A percentile compares a stretch with the other conserved stretches of the same genome.
phyloP scores from a whole-genome alignment of 2,329 filamentous ascomycete species.

The Pseudopyricularia cyperi region DNA sequence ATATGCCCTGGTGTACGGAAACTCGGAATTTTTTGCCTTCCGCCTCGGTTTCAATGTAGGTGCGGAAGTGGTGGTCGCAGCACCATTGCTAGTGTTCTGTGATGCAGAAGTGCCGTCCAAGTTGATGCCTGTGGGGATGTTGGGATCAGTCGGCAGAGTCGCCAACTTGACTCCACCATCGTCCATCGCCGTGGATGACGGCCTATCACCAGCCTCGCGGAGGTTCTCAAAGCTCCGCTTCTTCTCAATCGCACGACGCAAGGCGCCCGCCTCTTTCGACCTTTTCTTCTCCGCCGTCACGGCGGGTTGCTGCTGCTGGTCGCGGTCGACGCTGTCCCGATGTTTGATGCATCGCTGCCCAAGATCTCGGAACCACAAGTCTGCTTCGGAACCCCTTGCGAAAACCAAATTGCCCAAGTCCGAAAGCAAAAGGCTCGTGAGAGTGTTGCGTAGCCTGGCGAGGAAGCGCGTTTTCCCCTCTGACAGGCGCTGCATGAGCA shows the following conservation, averaged over 20 bases:
- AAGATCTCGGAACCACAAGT: conserved; percentile 67
- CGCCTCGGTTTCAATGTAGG: conserved; percentile 9
- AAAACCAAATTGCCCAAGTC: conserved; percentile 82
- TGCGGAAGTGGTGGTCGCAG: conserved; percentile 8
- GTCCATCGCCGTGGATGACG: conserved; percentile 11
- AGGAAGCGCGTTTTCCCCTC: conserved; percentile 71
- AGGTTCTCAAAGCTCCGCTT: conserved; percentile 45
- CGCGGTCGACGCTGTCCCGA: conserved; percentile 39
- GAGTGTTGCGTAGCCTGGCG: conserved; percentile 59
- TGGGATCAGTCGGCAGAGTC: not conserved
- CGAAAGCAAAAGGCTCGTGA: conserved; percentile 76
- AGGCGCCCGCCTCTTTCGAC: not conserved
- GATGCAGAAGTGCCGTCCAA: not conserved
- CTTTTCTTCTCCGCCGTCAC: not conserved
- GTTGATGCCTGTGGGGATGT: not conserved
- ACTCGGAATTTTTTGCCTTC: conserved; percentile 36
- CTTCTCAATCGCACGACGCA: conserved; percentile 16
- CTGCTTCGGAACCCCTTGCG: conserved; percentile 82
- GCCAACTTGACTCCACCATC: conserved; percentile 6
- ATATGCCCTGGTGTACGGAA: conserved; percentile 73
- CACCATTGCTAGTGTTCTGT: not conserved
- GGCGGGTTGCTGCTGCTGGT: not conserved
- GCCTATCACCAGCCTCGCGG: conserved; percentile 31
- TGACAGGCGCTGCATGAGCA: conserved; percentile 45
- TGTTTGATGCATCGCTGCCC: conserved; percentile 53